Evolutionary conservation across 192 early-diverging fungal species (phyloP).

Genomic region (Mortierella hygrophila): DNA sequence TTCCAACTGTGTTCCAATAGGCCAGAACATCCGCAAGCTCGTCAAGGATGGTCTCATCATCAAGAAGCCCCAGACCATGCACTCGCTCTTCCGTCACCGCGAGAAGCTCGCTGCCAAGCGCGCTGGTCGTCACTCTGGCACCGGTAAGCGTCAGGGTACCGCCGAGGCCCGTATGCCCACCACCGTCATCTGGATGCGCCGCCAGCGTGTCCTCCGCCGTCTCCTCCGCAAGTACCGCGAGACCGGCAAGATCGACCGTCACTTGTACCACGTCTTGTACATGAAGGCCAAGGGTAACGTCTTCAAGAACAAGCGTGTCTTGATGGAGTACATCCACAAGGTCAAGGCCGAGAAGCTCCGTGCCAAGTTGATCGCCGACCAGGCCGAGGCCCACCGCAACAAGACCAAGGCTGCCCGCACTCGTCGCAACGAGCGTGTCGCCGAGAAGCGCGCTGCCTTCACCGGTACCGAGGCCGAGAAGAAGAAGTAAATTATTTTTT

Average conservation of each 20-base stretch:
- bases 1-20: slow-evolving; percentile 43
- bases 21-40: slow-evolving; percentile 97
- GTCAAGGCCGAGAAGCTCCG: slow-evolving; percentile 97
- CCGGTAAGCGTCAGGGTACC: slow-evolving; percentile 95
- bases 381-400: slow-evolving; percentile 96
- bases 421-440: slow-evolving; percentile 85
- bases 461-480: slow-evolving; percentile 52
- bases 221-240: slow-evolving; percentile 97
- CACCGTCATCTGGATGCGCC: slow-evolving; percentile 96
- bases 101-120: slow-evolving; percentile 95
- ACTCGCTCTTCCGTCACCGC: slow-evolving; percentile 95
- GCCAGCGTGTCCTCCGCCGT: slow-evolving; percentile 94
- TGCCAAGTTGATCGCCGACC: slow-evolving; percentile 90
- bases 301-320: slow-evolving; percentile 99
- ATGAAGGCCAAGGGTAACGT: slow-evolving; percentile 99
- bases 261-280: slow-evolving; percentile 96
- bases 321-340: slow-evolving; percentile 99
- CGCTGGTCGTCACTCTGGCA: slow-evolving; percentile 94
- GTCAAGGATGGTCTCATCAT: slow-evolving; percentile 98
- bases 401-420: slow-evolving; percentile 95
- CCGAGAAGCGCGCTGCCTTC: slow-evolving; percentile 91
- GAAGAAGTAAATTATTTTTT: slow-evolving; percentile 45
- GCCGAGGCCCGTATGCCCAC: slow-evolving; percentile 98
- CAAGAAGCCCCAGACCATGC: slow-evolving; percentile 88
- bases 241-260: slow-evolving; percentile 96